Percentiles rank a stretch among this genome's conserved stretches.
Evolutionary conservation across 805 yeast species (phyloP).

Genomic region (Ogataea henricii): DNA sequence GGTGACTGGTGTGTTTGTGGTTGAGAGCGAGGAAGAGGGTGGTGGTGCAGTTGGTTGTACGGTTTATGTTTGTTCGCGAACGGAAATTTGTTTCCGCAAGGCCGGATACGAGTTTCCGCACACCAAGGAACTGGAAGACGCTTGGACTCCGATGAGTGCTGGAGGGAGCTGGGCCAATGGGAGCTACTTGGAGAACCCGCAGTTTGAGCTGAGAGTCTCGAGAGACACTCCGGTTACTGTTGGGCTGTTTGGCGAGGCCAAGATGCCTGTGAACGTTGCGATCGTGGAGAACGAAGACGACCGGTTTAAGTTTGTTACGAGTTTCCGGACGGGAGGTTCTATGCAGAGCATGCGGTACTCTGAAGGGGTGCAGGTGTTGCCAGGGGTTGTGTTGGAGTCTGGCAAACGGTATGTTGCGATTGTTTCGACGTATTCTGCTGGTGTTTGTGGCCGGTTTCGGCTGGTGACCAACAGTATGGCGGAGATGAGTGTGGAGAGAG

Average conservation of each 20-base stretch:
- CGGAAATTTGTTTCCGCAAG: slow-evolving; percentile 9
- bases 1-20: slow-evolving; percentile 25
- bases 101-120: slow-evolving; percentile 20
- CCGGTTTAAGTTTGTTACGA: slow-evolving; percentile 23
- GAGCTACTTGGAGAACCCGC: slow-evolving; percentile 57
- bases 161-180: slow-evolving; percentile 60
- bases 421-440: slow-evolving; percentile 46
- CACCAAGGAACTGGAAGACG: slow-evolving; percentile 33
- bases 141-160: slow-evolving; percentile 46
- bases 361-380: slow-evolving; percentile 25
- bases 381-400: slow-evolving; percentile 28
- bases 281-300: slow-evolving; percentile 42
- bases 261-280: slow-evolving; percentile 42
- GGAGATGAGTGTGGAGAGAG: slow-evolving; percentile 7
- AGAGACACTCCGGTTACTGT: slow-evolving; percentile 21
- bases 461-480: slow-evolving; percentile 33
- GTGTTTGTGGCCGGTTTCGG: slow-evolving; percentile 32
- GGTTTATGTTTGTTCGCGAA: slow-evolving; percentile 11
- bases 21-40: slow-evolving; percentile 2
- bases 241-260: slow-evolving; percentile 27
- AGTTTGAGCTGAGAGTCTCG: slow-evolving; percentile 40
- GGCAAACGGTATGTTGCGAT: slow-evolving; percentile 47
- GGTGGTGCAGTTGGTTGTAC: slow-evolving; percentile 13
- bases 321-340: slow-evolving; percentile 19
- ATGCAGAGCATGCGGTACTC: slow-evolving; percentile 26